Evolutionary conservation across 352 stramenopile species (phyloP).

Genomic region (Pythium apleroticum): DNA sequence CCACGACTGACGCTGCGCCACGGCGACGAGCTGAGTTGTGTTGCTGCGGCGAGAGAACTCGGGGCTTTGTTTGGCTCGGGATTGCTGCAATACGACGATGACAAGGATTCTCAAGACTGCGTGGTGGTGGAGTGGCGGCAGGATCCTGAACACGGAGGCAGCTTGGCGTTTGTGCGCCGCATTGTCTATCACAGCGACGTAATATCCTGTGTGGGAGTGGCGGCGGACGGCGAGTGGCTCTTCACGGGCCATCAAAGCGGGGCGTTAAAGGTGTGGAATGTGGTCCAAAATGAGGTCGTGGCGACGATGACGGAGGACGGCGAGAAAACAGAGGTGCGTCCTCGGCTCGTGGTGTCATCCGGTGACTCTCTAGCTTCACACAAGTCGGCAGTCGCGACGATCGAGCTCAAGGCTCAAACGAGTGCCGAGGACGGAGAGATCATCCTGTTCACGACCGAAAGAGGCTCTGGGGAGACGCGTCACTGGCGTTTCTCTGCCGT

Average conservation of each 20-base stretch:
- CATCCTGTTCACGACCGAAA: conserved; percentile 27
- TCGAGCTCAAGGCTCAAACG: conserved; percentile 10
- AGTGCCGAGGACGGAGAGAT: neutral
- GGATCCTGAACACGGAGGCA: conserved; percentile 14
- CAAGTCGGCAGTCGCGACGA: conserved; percentile 15
- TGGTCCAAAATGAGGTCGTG: neutral
- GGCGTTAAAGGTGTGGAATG: conserved; percentile 56
- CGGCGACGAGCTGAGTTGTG: conserved; percentile 34
- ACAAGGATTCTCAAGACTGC: conserved; percentile 13
- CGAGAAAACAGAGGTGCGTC: neutral
- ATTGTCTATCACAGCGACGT: conserved; percentile 25
- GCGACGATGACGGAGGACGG: neutral
- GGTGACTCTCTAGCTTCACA: neutral
- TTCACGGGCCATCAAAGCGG: conserved; percentile 44
- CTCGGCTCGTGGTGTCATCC: conserved; percentile 3
- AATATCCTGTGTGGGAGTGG: conserved; percentile 40
- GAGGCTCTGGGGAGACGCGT: neutral
- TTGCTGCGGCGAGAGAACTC: conserved; percentile 34
- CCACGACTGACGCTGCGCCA: conserved; percentile 33
- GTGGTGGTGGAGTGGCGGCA: conserved; percentile 40
- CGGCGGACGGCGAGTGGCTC: conserved; percentile 49
- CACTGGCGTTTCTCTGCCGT: conserved; percentile 25
- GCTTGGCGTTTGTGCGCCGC: conserved; percentile 25
- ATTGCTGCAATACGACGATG: conserved; percentile 5
- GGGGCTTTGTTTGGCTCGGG: conserved; percentile 40